Conservation (phyloP, 2,329 filamentous ascomycete species). For the Fusarium oxysporum region DNA sequence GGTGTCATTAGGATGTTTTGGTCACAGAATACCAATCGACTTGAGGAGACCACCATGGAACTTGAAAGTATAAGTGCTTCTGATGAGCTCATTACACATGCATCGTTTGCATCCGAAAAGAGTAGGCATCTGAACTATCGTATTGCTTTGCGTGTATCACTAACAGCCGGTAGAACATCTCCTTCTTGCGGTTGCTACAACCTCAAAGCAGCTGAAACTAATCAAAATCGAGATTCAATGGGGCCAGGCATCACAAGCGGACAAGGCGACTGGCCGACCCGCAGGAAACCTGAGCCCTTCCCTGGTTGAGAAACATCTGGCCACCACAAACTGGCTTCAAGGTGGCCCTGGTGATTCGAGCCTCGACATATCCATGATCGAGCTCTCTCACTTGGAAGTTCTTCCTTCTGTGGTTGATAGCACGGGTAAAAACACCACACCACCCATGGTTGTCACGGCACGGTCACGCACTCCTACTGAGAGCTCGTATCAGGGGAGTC, state of each 20-base stretch:
- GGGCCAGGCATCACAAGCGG: conserved; percentile 64
- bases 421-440: conserved; percentile 64
- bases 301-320: conserved; percentile 67
- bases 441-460: conserved; percentile 76
- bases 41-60: conserved; percentile 79
- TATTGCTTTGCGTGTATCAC: not conserved
- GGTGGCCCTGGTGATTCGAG: conserved; percentile 57
- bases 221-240: conserved; percentile 81
- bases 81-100: conserved; percentile 83
- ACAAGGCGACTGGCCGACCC: conserved; percentile 63
- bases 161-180: conserved; percentile 61
- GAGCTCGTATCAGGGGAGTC: conserved; percentile 70
- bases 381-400: conserved; percentile 80
- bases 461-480: conserved; percentile 70
- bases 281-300: conserved; percentile 62
- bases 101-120: conserved; percentile 79
- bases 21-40: conserved; percentile 77
- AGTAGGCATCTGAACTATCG: conserved; percentile 58
- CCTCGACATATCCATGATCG: conserved; percentile 64
- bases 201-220: conserved; percentile 77
- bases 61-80: conserved; percentile 78
- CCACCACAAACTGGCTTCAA: conserved; percentile 68
- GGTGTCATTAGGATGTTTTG: conserved; percentile 82
- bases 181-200: conserved; percentile 74
- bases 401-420: conserved; percentile 74